Conservation (phyloP, 2,329 filamentous ascomycete species). For the Pyrenochaeta sp. region DNA sequence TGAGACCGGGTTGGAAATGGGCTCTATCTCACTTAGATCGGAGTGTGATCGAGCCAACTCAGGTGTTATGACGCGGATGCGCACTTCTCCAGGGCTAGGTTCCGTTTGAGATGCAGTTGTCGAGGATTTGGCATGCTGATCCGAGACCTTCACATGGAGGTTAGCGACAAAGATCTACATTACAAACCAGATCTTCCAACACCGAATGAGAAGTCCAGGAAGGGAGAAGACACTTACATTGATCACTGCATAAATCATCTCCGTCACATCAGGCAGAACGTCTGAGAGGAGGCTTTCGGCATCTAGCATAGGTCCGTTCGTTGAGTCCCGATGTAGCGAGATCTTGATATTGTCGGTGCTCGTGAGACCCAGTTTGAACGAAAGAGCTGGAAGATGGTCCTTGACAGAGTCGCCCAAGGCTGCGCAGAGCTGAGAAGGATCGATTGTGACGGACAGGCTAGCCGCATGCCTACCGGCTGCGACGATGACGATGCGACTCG, state of each 20-base stretch:
- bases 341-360: not conserved
- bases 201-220: not conserved
- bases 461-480: not conserved
- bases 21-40: slow-evolving; percentile 11
- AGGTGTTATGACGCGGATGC: slow-evolving; percentile 38
- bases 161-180: no score
- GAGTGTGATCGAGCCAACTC: slow-evolving; percentile 17
- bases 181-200: no score
- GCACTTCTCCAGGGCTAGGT: slow-evolving; percentile 1
- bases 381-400: slow-evolving; percentile 1
- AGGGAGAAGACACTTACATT: slow-evolving; percentile 1
- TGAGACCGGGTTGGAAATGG: slow-evolving; percentile 22
- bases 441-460: slow-evolving; percentile 8
- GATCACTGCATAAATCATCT: slow-evolving; percentile 30
- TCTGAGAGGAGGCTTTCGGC: slow-evolving; percentile 32
- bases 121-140: no score
- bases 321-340: slow-evolving; percentile 30
- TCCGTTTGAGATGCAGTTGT: no score
- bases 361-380: not conserved
- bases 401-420: slow-evolving; percentile 7
- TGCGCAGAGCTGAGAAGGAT: slow-evolving; percentile 7
- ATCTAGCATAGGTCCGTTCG: slow-evolving; percentile 35
- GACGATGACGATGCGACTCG: slow-evolving; percentile 12
- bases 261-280: slow-evolving; percentile 24
- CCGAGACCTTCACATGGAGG: no score